Conservation (phyloP, 371 early-diverging fungal genomes). For the Circinella minor region DNA sequence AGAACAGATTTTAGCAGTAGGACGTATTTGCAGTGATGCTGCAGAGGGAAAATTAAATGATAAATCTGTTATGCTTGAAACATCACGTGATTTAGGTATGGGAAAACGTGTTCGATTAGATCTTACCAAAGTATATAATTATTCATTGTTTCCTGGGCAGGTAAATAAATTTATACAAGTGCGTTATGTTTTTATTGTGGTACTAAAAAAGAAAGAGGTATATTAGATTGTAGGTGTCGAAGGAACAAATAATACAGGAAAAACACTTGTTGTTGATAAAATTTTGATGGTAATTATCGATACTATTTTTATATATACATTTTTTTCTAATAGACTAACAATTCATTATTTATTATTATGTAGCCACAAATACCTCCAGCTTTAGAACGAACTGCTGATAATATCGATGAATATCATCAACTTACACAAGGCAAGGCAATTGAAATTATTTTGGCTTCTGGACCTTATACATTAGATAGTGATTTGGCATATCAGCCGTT, state of each 20-base stretch:
- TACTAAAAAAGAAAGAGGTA: too few relatives aligned
- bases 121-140: constrained; percentile 55
- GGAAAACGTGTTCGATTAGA: constrained; percentile 74
- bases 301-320: not conserved
- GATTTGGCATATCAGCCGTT: constrained; percentile 82
- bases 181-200: too few relatives aligned
- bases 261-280: constrained; percentile 23
- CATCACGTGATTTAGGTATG: constrained; percentile 72
- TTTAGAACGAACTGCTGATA: constrained; percentile 2
- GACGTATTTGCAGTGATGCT: constrained; percentile 78
- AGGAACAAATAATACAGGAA: constrained; percentile 44
- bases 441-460: constrained; percentile 75
- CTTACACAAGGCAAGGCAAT: constrained; percentile 49
- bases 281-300: constrained; percentile 20
- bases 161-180: constrained; percentile 25
- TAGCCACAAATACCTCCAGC: constrained; percentile 42
- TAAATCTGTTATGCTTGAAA: constrained; percentile 76
- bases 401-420: not conserved
- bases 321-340: too few relatives aligned
- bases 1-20: constrained; percentile 52
- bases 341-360: not conserved
- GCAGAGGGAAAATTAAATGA: constrained; percentile 68
- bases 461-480: constrained; percentile 84
- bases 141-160: constrained; percentile 78
- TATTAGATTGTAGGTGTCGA: constrained; percentile 44